A percentile compares a stretch with the other conserved stretches of the same genome.
These are phyloP conservation scores for Malus fusca DNA, from an alignment of 306 rosid species.

Conservation along the genomic window DNA sequence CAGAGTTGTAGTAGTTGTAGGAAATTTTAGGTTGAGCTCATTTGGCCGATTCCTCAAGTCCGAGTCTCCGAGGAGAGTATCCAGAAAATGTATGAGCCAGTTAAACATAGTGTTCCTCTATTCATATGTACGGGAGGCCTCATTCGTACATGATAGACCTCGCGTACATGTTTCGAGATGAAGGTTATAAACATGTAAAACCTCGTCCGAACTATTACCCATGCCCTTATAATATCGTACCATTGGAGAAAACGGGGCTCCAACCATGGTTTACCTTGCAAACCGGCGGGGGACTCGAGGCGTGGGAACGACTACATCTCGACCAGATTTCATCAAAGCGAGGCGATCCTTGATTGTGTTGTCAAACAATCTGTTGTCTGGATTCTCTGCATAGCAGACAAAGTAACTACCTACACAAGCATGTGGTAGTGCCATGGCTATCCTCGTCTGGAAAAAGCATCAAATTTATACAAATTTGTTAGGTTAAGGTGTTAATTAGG, in stretches of 20 bases:
- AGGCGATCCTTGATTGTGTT: conserved; percentile 64
- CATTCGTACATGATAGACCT: neutral
- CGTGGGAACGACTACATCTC: conserved; percentile 42
- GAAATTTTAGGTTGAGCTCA: conserved; percentile 3
- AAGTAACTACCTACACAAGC: conserved; percentile 95
- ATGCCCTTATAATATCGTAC: neutral
- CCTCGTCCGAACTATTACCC: neutral
- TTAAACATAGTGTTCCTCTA: neutral
- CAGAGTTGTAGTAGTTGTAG: neutral
- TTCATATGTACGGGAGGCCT: neutral
- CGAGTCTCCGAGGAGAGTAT: neutral
- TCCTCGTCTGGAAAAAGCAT: conserved; percentile 67
- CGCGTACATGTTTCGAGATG: neutral
- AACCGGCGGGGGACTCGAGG: conserved; percentile 48
- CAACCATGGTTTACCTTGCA: neutral
- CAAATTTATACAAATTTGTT: neutral
- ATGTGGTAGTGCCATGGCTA: conserved; percentile 94
- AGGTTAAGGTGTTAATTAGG: neutral
- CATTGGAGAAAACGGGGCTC: neutral
- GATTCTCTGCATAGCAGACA: conserved; percentile 82
- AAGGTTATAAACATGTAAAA: neutral
- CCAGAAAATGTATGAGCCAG: neutral
- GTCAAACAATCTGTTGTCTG: conserved; percentile 57
- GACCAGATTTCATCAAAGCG: conserved; percentile 35
- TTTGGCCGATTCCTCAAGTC: neutral